Evolutionary conservation across 192 early-diverging fungal species (phyloP).

Genomic region (Coemansia pectinata): DNA sequence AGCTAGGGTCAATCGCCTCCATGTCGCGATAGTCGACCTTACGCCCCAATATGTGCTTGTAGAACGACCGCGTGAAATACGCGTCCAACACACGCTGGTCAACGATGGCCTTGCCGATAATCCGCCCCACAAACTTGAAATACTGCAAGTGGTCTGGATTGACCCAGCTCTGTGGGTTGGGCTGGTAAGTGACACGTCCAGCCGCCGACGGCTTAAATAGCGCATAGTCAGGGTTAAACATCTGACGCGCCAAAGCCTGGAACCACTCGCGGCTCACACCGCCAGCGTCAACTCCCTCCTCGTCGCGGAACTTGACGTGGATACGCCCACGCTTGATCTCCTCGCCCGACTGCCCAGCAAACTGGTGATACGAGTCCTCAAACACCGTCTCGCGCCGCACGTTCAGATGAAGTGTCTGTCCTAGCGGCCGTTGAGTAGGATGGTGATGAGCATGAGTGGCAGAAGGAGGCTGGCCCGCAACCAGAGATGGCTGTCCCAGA

Average conservation of each 20-base stretch:
- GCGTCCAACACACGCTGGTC: slow-evolving; percentile 93
- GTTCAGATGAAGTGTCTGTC: slow-evolving; percentile 76
- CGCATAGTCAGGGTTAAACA: slow-evolving; percentile 99
- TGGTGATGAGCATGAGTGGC: background rate
- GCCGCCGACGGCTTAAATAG: slow-evolving; percentile 94
- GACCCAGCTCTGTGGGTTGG: slow-evolving; percentile 87
- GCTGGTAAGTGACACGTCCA: slow-evolving; percentile 97
- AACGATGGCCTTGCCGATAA: slow-evolving; percentile 99
- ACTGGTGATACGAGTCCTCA: slow-evolving; percentile 94
- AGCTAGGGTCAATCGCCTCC: slow-evolving; percentile 96
- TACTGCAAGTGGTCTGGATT: slow-evolving; percentile 94
- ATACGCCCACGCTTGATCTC: slow-evolving; percentile 94
- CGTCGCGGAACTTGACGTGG: slow-evolving; percentile 89
- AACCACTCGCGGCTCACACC: slow-evolving; percentile 99
- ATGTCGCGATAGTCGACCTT: slow-evolving; percentile 96
- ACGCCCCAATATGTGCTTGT: slow-evolving; percentile 93
- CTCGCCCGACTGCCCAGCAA: slow-evolving; percentile 86
- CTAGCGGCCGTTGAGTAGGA: slow-evolving; percentile 17
- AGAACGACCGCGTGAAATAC: slow-evolving; percentile 98
- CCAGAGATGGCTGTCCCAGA: background rate
- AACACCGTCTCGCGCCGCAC: slow-evolving; percentile 93
- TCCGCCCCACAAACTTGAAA: slow-evolving; percentile 98
- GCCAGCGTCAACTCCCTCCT: slow-evolving; percentile 98
- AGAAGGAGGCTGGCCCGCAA: background rate
- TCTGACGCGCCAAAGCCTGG: slow-evolving; percentile 92